Percentiles rank a stretch among this genome's conserved stretches.
phyloP scores from a whole-genome alignment of 805 yeast genomes.

The Kurtzmaniella fragi region DNA sequence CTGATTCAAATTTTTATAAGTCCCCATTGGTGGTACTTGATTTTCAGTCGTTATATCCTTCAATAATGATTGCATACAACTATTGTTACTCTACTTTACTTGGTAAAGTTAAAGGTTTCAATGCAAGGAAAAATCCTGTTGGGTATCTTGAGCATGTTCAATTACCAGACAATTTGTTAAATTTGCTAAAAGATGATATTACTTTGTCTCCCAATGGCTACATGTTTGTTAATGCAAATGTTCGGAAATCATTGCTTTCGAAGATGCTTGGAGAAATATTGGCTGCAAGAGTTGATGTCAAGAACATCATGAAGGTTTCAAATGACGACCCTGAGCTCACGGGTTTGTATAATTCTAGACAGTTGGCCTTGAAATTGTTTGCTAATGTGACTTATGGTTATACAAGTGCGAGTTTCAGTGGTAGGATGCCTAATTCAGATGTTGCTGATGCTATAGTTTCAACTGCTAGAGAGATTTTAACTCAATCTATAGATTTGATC shows the following conservation, averaged over 20 bases:
- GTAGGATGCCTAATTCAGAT: conserved; percentile 96
- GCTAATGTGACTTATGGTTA: conserved; percentile 98
- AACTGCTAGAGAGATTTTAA: conserved; percentile 81
- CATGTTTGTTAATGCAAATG: conserved; percentile 60
- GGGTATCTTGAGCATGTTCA: conserved; percentile 47
- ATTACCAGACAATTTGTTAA: conserved; percentile 54
- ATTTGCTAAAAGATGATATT: conserved; percentile 40
- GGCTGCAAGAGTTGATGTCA: conserved; percentile 74
- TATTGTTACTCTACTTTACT: conserved; percentile 74
- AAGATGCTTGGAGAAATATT: conserved; percentile 82
- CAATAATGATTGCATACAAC: conserved; percentile 86
- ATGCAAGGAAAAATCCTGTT: conserved; percentile 37
- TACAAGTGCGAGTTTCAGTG: conserved; percentile 90
- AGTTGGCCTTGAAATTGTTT: conserved; percentile 78
- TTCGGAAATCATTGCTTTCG: conserved; percentile 70
- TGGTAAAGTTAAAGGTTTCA: conserved; percentile 55
- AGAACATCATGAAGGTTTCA: conserved; percentile 58
- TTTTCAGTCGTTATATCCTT: conserved; percentile 92
- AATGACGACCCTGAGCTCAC: conserved; percentile 41
- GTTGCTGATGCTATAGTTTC: conserved; percentile 93
- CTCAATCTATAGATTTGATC: conserved; percentile 62
- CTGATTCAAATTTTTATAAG: conserved; percentile 75
- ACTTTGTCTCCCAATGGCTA: conserved; percentile 84
- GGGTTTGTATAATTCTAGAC: conserved; percentile 66
- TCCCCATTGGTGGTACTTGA: conserved; percentile 89